Percentiles rank a stretch among this genome's conserved stretches.
Conservation (phyloP, 345 rosid species). For the Cardamine chenopodiifolia region DNA sequence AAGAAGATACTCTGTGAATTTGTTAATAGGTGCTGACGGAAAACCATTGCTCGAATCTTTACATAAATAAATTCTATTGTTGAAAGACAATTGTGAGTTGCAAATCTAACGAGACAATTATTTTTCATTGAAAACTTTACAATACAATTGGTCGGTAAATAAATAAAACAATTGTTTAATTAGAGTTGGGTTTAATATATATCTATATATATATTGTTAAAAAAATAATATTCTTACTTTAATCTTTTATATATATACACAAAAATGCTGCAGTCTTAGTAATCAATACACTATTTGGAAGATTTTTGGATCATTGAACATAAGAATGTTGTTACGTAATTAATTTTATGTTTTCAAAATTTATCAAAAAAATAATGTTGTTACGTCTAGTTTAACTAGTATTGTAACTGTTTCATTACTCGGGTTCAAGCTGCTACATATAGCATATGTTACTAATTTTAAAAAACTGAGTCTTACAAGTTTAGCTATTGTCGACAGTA, state of each 20-base stretch:
- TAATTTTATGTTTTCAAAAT: too few relatives aligned
- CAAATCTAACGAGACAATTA: not conserved
- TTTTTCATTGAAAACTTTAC: not conserved
- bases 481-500: not conserved
- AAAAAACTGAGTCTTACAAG: not conserved
- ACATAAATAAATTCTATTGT: not conserved
- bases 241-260: too few relatives aligned
- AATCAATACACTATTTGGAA: not conserved
- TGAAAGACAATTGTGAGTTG: not conserved
- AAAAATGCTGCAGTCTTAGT: too few relatives aligned
- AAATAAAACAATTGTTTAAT: not conserved
- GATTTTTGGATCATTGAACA: not conserved
- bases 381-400: not conserved
- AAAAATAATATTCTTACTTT: not conserved
- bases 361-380: too few relatives aligned
- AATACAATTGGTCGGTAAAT: not conserved
- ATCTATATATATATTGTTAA: too few relatives aligned
- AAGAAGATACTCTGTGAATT: constrained; percentile 11
- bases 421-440: not conserved
- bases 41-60: not conserved
- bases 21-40: constrained; percentile 1
- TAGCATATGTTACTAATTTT: too few relatives aligned
- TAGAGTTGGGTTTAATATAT: not conserved
- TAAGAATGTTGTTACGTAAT: not conserved
- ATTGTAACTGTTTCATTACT: not conserved